Evolutionary conservation across 2,329 filamentous ascomycete genomes (phyloP).

Genomic region (Aspergillus sp.): DNA sequence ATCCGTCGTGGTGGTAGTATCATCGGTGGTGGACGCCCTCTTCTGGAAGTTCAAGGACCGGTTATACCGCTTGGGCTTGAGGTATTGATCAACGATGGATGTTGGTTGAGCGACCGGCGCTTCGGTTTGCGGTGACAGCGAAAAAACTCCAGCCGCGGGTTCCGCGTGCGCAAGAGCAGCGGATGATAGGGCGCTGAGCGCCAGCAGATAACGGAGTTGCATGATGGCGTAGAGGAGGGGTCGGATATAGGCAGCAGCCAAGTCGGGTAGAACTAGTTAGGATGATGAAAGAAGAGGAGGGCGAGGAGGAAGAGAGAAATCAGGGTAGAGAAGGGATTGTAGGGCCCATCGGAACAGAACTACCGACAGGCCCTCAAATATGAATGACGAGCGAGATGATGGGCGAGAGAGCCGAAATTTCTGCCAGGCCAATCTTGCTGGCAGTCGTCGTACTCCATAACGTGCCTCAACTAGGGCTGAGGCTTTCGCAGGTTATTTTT

Average conservation of each 20-base stretch:
- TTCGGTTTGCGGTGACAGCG: not conserved
- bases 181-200: not conserved
- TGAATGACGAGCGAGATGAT: not conserved
- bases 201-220: not conserved
- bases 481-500: slow-evolving; percentile 7
- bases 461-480: slow-evolving; percentile 9
- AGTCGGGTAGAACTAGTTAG: not conserved
- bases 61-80: not conserved
- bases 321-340: not conserved
- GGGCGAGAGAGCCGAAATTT: not conserved
- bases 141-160: not conserved
- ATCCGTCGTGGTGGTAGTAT: not conserved
- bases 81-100: not conserved
- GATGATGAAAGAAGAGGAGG: not conserved
- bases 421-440: not conserved
- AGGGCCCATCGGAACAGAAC: not conserved
- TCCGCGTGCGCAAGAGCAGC: not conserved
- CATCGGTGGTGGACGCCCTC: slow-evolving; percentile 4
- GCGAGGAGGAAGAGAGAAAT: not conserved
- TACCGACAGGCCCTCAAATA: not conserved
- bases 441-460: slow-evolving; percentile 3
- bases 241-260: not conserved
- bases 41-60: not conserved
- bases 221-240: not conserved
- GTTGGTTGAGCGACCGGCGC: not conserved